These are phyloP conservation scores for Brassica cretica DNA, from an alignment of 345 rosid species.

Conservation along the genomic window DNA sequence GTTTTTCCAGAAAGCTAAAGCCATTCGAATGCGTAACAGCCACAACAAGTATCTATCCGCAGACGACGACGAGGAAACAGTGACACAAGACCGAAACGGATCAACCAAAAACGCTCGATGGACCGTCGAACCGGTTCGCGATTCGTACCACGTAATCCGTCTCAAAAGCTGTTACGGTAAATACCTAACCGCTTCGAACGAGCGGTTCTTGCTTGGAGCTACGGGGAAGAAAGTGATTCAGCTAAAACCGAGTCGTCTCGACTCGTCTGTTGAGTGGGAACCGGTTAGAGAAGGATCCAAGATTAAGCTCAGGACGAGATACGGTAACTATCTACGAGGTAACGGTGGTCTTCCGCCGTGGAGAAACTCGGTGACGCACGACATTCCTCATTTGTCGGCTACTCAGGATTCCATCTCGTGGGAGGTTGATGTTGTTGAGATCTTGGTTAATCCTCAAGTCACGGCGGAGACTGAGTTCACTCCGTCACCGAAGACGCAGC, in stretches of 20 bases:
- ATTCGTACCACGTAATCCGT: slow-evolving; percentile 51
- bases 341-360: slow-evolving; percentile 77
- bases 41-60: slow-evolving; percentile 78
- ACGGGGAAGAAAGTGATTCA: slow-evolving; percentile 77
- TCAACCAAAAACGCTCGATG: slow-evolving; percentile 60
- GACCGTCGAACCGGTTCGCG: slow-evolving; percentile 66
- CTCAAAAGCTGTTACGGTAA: slow-evolving; percentile 67
- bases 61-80: slow-evolving; percentile 70
- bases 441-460: slow-evolving; percentile 30
- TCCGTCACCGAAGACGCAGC: slow-evolving; percentile 24
- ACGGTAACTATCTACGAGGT: slow-evolving; percentile 68
- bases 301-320: slow-evolving; percentile 56
- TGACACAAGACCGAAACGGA: slow-evolving; percentile 66
- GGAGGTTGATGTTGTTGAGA: slow-evolving; percentile 71
- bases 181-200: slow-evolving; percentile 83
- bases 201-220: slow-evolving; percentile 72
- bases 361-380: slow-evolving; percentile 81
- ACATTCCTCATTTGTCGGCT: slow-evolving; percentile 57
- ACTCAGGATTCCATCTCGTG: slow-evolving; percentile 72
- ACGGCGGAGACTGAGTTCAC: slow-evolving; percentile 11
- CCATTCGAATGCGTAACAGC: slow-evolving; percentile 69
- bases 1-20: slow-evolving; percentile 67
- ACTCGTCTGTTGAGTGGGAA: slow-evolving; percentile 73
- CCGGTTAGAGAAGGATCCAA: slow-evolving; percentile 59
- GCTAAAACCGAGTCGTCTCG: slow-evolving; percentile 49